Evolutionary conservation across 2,329 filamentous ascomycete genomes (phyloP).

Genomic region (Penicillium sp.): DNA sequence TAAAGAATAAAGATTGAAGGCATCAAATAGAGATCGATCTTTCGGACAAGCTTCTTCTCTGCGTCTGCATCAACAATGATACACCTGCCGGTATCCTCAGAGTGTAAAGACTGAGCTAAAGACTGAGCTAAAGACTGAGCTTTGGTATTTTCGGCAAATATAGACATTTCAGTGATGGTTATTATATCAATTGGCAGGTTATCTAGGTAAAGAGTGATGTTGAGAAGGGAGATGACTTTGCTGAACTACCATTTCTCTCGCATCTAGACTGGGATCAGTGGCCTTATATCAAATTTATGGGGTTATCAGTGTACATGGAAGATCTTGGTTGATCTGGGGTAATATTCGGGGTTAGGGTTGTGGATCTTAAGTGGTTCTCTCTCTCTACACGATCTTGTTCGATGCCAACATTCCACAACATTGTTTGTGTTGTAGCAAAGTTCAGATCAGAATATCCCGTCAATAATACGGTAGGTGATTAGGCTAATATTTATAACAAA

Average conservation of each 20-base stretch:
- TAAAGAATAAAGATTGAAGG: conserved; percentile 5
- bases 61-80: background rate
- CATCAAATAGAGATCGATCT: conserved; percentile 5
- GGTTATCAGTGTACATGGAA: background rate
- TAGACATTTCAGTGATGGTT: background rate
- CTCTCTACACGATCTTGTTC: background rate
- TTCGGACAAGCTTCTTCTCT: conserved; percentile 3
- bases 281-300: background rate
- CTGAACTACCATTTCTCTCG: background rate
- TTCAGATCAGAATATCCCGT: background rate
- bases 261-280: background rate
- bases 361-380: background rate
- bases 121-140: background rate
- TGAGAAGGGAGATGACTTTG: background rate
- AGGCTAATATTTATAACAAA: too few species aligned
- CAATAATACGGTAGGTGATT: background rate
- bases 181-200: background rate
- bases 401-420: background rate
- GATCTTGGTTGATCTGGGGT: background rate
- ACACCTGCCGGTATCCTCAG: background rate
- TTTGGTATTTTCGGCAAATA: background rate
- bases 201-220: background rate
- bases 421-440: background rate
- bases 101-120: background rate
- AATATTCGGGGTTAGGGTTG: background rate